Conservation (phyloP, 1,284 basidiomycete species). For the Ceratobasidium sp. region DNA sequence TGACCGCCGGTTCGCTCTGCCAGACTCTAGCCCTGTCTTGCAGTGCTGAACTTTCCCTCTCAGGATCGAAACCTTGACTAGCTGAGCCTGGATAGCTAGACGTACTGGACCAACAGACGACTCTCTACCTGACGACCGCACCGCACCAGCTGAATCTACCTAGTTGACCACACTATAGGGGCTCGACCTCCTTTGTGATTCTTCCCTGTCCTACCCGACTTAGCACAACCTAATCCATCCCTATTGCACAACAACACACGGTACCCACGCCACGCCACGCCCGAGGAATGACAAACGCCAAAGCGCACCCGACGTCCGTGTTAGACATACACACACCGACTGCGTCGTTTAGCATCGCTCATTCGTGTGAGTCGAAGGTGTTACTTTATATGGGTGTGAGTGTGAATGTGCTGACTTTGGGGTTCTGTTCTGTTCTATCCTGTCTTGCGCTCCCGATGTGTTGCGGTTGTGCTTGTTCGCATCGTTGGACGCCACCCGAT, state of each 20-base stretch:
- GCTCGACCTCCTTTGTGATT: neutral
- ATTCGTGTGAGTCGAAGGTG: slow-evolving; percentile 68
- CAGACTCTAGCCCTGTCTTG: too few relatives aligned
- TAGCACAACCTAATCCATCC: too few relatives aligned
- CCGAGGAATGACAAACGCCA: slow-evolving; percentile 29
- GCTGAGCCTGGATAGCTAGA: neutral
- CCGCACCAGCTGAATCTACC: neutral
- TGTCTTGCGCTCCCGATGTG: too few relatives aligned
- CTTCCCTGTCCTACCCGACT: neutral
- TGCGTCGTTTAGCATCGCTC: slow-evolving; percentile 77
- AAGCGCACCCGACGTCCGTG: slow-evolving; percentile 52
- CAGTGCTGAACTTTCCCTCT: neutral
- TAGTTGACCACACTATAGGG: neutral
- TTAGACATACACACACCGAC: slow-evolving; percentile 80
- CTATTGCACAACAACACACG: too few relatives aligned
- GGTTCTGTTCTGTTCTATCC: neutral
- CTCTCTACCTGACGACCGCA: neutral
- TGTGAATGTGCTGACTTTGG: slow-evolving; percentile 4
- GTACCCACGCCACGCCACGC: neutral
- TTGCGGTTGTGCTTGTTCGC: too few relatives aligned
- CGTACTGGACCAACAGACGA: too few relatives aligned
- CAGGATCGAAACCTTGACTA: neutral
- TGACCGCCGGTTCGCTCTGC: too few relatives aligned
- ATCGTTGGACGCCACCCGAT: too few relatives aligned
- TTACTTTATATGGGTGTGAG: neutral